Conservation (phyloP, 2,329 filamentous ascomycete genomes). For the Diaporthe capsici region DNA sequence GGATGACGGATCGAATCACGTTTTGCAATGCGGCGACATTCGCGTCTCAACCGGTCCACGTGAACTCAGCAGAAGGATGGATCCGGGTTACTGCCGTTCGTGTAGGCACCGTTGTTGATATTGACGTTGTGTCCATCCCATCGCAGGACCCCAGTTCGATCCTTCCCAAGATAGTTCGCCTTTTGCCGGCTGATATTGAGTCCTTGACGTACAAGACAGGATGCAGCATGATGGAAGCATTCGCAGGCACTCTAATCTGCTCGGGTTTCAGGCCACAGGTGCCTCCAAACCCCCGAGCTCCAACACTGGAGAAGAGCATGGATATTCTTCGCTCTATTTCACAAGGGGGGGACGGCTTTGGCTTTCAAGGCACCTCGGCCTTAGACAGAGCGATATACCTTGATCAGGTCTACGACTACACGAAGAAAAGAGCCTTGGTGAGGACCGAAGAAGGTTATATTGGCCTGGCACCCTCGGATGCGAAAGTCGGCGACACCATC, state of each 20-base stretch:
- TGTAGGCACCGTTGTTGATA: not conserved
- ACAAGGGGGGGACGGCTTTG: not conserved
- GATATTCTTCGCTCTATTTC: not conserved
- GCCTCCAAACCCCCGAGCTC: accelerated
- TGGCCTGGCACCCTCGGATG: not conserved
- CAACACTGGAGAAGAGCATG: not conserved
- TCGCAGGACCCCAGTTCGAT: not conserved
- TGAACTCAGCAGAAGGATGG: not conserved
- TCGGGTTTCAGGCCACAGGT: not conserved
- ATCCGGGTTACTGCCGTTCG: not conserved
- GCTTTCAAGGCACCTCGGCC: too few species aligned
- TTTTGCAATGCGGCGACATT: not conserved
- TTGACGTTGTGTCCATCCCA: not conserved
- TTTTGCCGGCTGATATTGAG: conserved; percentile 7
- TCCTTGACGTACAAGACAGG: conserved; percentile 5
- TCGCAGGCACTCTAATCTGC: not conserved
- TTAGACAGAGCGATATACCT: not conserved
- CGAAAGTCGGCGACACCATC: not conserved
- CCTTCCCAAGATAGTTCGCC: not conserved
- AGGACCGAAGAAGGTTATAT: conserved; percentile 8
- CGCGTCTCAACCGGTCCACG: not conserved
- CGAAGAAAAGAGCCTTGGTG: conserved; percentile 3
- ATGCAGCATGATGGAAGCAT: conserved; percentile 4
- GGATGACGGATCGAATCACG: not conserved
- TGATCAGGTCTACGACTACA: accelerated